phyloP scores from a whole-genome alignment of 305 asterid species.

The Fraxinus latifolia region DNA sequence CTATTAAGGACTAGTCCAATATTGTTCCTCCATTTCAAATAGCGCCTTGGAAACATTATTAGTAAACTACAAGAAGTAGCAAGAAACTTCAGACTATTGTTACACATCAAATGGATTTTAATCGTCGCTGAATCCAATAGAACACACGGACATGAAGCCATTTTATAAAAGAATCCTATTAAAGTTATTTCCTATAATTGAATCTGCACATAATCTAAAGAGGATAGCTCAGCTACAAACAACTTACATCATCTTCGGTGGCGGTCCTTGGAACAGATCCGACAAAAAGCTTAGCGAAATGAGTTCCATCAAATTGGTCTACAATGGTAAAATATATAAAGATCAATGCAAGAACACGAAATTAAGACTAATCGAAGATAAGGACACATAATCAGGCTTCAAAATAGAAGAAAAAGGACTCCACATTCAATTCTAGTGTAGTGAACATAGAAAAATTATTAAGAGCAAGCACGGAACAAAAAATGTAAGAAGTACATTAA shows the following conservation, averaged over 20 bases:
- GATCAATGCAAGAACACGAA: slow-evolving; percentile 4
- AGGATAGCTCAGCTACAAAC: slow-evolving; percentile 2
- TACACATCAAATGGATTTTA: not conserved
- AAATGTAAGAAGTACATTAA: not conserved
- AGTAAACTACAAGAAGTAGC: not conserved
- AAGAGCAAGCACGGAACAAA: slow-evolving; percentile 3
- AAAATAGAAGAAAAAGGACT: not conserved
- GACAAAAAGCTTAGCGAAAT: slow-evolving; percentile 82
- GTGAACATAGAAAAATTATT: slow-evolving; percentile 4
- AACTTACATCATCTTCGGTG: slow-evolving; percentile 83
- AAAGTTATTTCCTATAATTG: not conserved
- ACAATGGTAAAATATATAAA: slow-evolving; percentile 15
- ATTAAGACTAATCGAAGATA: not conserved
- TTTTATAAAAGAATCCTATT: not conserved
- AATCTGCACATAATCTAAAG: slow-evolving; percentile 8
- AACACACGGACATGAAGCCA: slow-evolving; percentile 2
- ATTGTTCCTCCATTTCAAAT: not conserved
- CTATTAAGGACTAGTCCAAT: not conserved
- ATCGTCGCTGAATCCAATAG: not conserved
- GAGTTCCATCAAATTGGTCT: slow-evolving; percentile 63
- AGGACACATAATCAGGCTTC: not conserved
- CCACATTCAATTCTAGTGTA: not conserved
- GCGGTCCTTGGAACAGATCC: slow-evolving; percentile 94
- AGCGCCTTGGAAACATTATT: not conserved
- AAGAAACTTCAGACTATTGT: not conserved